A percentile compares a stretch with the other conserved stretches of the same genome.
phyloP scores from a whole-genome alignment of 176 grass and related monocot genomes.

The Chloris gayana region DNA sequence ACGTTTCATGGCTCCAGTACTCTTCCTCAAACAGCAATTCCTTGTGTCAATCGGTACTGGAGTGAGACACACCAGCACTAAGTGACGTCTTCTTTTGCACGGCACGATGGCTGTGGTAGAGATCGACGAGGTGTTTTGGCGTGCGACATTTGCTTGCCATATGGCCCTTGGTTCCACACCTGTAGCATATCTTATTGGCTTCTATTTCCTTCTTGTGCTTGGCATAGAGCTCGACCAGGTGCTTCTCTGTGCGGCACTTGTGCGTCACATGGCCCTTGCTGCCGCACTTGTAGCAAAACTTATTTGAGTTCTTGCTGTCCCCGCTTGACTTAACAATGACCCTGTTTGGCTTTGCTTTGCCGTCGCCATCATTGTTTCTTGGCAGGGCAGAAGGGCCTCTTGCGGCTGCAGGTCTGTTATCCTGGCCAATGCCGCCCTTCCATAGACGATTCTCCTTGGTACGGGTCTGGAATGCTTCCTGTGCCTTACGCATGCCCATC shows the following conservation, averaged over 20 bases:
- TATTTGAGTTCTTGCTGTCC: neutral
- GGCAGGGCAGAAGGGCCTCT: neutral
- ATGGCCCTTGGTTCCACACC: slow-evolving; percentile 18
- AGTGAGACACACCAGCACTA: too few relatives aligned
- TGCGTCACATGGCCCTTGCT: slow-evolving; percentile 12
- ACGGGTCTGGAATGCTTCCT: neutral
- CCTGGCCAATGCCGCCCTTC: neutral
- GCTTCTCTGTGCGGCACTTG: neutral
- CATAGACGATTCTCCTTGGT: neutral
- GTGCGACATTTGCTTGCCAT: slow-evolving; percentile 20
- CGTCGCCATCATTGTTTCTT: neutral
- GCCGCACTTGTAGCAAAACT: slow-evolving; percentile 8
- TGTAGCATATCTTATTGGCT: slow-evolving; percentile 1
- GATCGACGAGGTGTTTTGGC: slow-evolving; percentile 14
- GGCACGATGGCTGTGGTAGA: neutral
- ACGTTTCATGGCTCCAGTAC: neutral
- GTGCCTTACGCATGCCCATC: neutral
- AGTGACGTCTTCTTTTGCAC: neutral
- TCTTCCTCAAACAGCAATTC: neutral
- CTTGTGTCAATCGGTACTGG: neutral
- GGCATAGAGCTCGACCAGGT: neutral
- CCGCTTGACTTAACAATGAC: neutral
- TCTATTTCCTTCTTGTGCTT: neutral
- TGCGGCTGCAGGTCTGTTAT: neutral
- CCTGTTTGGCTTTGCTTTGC: neutral